phyloP scores from a whole-genome alignment of 257 asterid genomes.

The Solanum lignicaule region DNA sequence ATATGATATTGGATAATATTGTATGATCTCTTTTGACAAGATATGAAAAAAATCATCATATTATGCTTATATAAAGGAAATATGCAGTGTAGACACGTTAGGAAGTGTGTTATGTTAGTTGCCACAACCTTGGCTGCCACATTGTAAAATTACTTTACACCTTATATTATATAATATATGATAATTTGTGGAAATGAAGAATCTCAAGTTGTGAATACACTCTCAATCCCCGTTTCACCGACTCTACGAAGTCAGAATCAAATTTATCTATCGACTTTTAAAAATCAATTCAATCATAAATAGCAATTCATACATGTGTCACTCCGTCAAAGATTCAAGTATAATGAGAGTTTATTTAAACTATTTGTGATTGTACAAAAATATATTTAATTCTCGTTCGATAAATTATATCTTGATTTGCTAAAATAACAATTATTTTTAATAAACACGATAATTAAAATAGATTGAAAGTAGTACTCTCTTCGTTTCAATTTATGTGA shows the following conservation, averaged over 20 bases:
- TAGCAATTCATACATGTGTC: too few species aligned
- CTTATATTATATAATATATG: neutral
- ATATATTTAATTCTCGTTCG: neutral
- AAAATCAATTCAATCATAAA: too few species aligned
- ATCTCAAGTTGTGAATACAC: neutral
- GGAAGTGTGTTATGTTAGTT: neutral
- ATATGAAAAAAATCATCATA: neutral
- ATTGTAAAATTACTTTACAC: neutral
- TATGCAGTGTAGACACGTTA: neutral
- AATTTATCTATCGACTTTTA: too few species aligned
- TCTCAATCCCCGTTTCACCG: neutral
- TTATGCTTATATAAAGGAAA: neutral
- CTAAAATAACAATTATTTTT: neutral
- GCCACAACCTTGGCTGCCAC: neutral
- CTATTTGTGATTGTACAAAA: neutral
- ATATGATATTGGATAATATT: neutral
- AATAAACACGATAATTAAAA: too few species aligned
- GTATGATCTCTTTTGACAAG: neutral
- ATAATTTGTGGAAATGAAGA: neutral
- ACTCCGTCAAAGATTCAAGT: neutral
- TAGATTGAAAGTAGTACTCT: too few species aligned
- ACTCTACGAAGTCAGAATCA: too few species aligned
- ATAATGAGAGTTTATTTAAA: neutral
- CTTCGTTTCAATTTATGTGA: too few species aligned
- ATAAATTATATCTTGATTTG: neutral